phyloP scores from a whole-genome alignment of 164 flowering plant species.

The Buxus sempervirens region DNA sequence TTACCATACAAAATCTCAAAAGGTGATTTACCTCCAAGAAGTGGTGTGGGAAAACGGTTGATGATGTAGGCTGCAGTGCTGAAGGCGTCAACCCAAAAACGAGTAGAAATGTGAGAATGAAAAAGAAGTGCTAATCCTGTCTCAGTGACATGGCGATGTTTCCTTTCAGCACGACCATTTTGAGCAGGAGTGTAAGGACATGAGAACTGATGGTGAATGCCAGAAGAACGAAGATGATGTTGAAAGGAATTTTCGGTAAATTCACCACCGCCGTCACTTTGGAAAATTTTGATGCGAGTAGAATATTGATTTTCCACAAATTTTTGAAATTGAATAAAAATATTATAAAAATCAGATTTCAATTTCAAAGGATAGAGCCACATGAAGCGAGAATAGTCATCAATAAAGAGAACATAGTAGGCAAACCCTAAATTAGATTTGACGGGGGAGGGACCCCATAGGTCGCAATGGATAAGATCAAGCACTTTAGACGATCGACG shows the following conservation, averaged over 20 bases:
- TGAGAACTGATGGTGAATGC: slow-evolving; percentile 5
- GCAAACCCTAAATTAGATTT: background rate
- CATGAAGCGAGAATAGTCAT: background rate
- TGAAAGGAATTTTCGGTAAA: background rate
- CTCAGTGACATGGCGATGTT: background rate
- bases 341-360: background rate
- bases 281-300: background rate
- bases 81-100: background rate
- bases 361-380: background rate
- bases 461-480: background rate
- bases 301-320: background rate
- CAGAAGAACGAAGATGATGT: background rate
- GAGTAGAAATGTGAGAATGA: slow-evolving; percentile 3
- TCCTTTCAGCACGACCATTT: background rate
- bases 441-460: background rate
- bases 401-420: background rate
- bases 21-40: slow-evolving; percentile 11
- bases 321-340: background rate
- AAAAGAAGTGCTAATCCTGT: background rate
- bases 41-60: slow-evolving; percentile 3
- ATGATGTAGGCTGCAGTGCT: background rate
- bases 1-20: slow-evolving; percentile 8
- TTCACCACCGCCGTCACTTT: background rate
- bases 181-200: slow-evolving; percentile 10
- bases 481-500: background rate